Conservation (phyloP, 2,329 filamentous ascomycete species). For the Alternaria triticina region DNA sequence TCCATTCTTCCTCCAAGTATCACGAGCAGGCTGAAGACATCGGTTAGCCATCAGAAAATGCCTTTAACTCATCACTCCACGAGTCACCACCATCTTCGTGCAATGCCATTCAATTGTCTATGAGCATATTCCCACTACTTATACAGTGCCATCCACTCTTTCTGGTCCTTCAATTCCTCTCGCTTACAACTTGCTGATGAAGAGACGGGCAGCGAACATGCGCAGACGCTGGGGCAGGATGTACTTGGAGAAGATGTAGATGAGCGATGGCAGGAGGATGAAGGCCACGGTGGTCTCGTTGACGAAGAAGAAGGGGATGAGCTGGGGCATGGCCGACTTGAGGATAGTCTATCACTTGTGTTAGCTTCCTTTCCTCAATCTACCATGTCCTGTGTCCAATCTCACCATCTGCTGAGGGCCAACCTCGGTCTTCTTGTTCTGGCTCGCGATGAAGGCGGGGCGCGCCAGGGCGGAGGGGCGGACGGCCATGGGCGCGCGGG, state of each 20-base stretch:
- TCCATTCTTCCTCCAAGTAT: too few relatives aligned
- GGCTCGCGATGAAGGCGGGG: constrained; percentile 43
- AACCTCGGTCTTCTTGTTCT: constrained; percentile 46
- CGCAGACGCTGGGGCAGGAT: constrained; percentile 51
- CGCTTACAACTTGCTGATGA: constrained; percentile 54
- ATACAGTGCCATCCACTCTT: constrained; percentile 32
- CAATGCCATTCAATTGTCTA: constrained; percentile 44
- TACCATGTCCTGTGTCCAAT: background rate
- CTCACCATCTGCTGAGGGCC: constrained; percentile 45
- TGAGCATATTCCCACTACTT: constrained; percentile 43
- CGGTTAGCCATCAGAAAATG: background rate
- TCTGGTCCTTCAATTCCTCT: background rate
- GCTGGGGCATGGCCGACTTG: constrained; percentile 54
- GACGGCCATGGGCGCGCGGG: constrained; percentile 46
- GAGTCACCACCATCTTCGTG: constrained; percentile 2
- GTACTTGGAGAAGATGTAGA: constrained; percentile 55
- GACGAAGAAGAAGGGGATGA: constrained; percentile 55
- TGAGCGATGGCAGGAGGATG: constrained; percentile 50
- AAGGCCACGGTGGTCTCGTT: constrained; percentile 53
- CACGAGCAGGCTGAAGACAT: background rate
- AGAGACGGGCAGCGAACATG: constrained; percentile 50
- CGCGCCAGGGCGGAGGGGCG: constrained; percentile 46
- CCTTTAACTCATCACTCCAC: background rate
- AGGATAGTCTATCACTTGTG: constrained; percentile 42
- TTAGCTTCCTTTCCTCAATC: constrained; percentile 20